phyloP scores from a whole-genome alignment of 352 stramenopile genomes.

The Elongisporangium anandrum region DNA sequence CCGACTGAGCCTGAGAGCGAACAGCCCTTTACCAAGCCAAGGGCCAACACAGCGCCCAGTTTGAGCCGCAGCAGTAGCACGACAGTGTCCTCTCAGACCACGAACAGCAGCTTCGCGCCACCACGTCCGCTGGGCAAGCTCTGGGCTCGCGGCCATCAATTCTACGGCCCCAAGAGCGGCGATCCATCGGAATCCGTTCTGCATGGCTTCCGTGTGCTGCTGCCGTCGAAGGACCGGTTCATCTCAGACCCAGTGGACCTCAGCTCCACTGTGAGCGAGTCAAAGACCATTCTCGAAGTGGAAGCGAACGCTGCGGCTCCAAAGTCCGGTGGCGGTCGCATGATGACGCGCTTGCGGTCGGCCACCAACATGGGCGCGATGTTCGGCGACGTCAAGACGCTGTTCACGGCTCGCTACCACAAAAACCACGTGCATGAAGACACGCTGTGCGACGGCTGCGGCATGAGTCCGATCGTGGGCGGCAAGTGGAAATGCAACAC shows the following conservation, averaged over 20 bases:
- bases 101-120: background rate
- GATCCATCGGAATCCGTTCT: constrained; percentile 54
- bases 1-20: constrained; percentile 1
- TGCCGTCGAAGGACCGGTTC: constrained; percentile 40
- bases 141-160: constrained; percentile 58
- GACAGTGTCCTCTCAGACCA: background rate
- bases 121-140: constrained; percentile 13
- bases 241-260: constrained; percentile 59
- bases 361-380: constrained; percentile 43
- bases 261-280: constrained; percentile 44
- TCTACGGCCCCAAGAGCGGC: constrained; percentile 64
- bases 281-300: constrained; percentile 49
- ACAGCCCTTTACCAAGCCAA: constrained; percentile 8
- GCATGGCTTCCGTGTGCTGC: constrained; percentile 32
- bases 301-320: constrained; percentile 11
- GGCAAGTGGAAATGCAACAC: constrained; percentile 73
- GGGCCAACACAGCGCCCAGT: constrained; percentile 2
- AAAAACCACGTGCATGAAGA: constrained; percentile 75
- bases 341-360: constrained; percentile 45
- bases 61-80: constrained; percentile 2
- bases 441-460: constrained; percentile 75
- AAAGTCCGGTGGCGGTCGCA: constrained; percentile 18
- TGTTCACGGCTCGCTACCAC: constrained; percentile 40
- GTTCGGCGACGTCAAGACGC: constrained; percentile 57
- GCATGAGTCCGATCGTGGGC: constrained; percentile 71